phyloP scores from a whole-genome alignment of 108 stramenopile genomes.

The Parmales sp. region DNA sequence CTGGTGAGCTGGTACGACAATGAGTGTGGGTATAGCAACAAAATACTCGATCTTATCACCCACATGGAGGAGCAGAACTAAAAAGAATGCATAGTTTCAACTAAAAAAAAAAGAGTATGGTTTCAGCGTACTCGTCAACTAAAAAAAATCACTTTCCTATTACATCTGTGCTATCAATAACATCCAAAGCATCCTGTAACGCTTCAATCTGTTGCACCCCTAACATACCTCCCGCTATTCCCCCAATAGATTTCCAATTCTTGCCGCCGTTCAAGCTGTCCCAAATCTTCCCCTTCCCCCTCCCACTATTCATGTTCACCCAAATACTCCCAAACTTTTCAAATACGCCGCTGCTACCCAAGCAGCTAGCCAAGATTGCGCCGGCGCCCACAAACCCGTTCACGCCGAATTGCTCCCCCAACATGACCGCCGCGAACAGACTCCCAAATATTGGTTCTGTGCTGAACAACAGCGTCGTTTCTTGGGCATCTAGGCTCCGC shows the following conservation, averaged over 20 bases:
- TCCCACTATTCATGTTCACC: no score
- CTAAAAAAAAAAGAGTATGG: no score
- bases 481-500: slow-evolving; percentile 66
- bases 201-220: neutral
- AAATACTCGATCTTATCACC: slow-evolving; percentile 82
- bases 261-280: no score
- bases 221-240: neutral
- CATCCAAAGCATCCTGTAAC: no score
- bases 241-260: neutral
- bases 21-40: slow-evolving; percentile 86
- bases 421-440: slow-evolving; percentile 59
- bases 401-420: slow-evolving; percentile 45
- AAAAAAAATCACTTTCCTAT: no score
- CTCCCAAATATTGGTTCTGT: slow-evolving; percentile 83
- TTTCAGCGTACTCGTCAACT: no score
- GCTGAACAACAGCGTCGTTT: slow-evolving; percentile 77
- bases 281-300: no score
- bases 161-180: no score
- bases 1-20: slow-evolving; percentile 97
- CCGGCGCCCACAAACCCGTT: neutral
- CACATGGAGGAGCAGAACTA: slow-evolving; percentile 82
- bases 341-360: neutral
- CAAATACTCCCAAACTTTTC: no score
- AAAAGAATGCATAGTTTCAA: no score
- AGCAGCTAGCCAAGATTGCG: neutral